A percentile compares a stretch with the other conserved stretches of the same genome.
Conservation (phyloP, 2,329 filamentous ascomycete genomes). For the Talaromyces piceae region DNA sequence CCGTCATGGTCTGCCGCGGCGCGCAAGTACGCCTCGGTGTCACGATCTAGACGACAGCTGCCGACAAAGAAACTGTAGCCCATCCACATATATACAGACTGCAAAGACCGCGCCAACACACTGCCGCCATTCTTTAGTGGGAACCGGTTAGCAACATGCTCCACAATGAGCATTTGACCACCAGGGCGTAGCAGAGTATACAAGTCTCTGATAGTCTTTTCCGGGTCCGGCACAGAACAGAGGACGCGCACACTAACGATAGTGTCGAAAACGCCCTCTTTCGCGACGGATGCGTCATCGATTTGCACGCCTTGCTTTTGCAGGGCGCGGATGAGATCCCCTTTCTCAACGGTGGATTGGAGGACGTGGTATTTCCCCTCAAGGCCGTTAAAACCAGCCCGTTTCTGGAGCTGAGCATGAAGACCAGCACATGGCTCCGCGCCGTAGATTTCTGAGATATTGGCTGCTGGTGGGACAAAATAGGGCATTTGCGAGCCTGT, state of each 20-base stretch:
- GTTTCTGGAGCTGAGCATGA: conserved; percentile 37
- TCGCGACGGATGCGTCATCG: conserved; percentile 1
- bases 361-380: conserved; percentile 44
- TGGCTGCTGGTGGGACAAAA: conserved; percentile 29
- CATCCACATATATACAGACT: conserved; percentile 38
- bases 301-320: conserved; percentile 34
- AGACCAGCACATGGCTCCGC: conserved; percentile 46
- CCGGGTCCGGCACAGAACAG: conserved; percentile 46
- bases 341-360: conserved; percentile 40
- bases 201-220: conserved; percentile 39
- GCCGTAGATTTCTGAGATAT: conserved; percentile 45
- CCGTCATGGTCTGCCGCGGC: conserved; percentile 36
- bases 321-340: conserved; percentile 40
- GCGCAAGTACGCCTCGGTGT: conserved; percentile 40
- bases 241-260: conserved; percentile 49
- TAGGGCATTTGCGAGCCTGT: conserved; percentile 44
- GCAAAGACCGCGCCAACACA: conserved; percentile 37
- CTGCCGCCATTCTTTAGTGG: conserved; percentile 32
- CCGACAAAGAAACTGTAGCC: conserved; percentile 49
- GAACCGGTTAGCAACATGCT: conserved; percentile 51
- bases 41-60: conserved; percentile 44
- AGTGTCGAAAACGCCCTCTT: conserved; percentile 44
- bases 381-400: conserved; percentile 36
- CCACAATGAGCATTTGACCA: conserved; percentile 47
- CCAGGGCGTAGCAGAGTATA: conserved; percentile 48